These are phyloP conservation scores for Areca catechu DNA, from an alignment of 176 grass and related monocot genomes.

Conservation along the genomic window DNA sequence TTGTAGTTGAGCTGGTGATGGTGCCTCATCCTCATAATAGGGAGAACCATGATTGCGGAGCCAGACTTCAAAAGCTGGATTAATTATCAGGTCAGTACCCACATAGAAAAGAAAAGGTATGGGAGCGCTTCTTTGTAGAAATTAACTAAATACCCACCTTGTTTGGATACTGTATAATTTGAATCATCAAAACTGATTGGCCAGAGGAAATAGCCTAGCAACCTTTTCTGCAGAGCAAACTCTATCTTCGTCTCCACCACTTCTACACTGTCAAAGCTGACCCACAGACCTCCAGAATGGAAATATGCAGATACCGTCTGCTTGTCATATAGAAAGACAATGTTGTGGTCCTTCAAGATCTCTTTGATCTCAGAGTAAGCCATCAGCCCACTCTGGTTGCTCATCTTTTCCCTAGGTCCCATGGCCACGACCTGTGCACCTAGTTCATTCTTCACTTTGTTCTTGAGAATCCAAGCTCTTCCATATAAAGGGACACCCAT, in stretches of 20 bases:
- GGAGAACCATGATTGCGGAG: conserved; percentile 22
- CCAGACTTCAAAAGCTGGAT: conserved; percentile 53
- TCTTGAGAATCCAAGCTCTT: conserved; percentile 61
- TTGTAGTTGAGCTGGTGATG: conserved; percentile 16
- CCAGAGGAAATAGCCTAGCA: conserved; percentile 82
- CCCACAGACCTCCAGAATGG: conserved; percentile 54
- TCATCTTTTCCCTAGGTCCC: conserved; percentile 55
- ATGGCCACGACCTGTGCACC: conserved; percentile 52
- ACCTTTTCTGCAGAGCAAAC: conserved; percentile 28
- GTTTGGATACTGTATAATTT: conserved; percentile 45
- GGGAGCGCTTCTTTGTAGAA: neutral
- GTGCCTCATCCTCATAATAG: conserved; percentile 24
- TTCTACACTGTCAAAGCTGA: conserved; percentile 57
- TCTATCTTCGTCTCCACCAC: conserved; percentile 61
- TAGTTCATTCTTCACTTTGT: conserved; percentile 47
- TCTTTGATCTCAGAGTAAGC: conserved; percentile 72
- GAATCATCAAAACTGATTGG: conserved; percentile 71
- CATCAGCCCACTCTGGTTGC: conserved; percentile 48
- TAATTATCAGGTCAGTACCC: neutral
- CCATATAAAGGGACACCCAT: conserved; percentile 72
- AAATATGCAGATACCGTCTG: conserved; percentile 47
- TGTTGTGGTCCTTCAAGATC: conserved; percentile 18
- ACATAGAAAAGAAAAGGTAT: neutral
- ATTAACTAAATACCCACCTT: conserved; percentile 33
- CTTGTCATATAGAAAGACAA: conserved; percentile 44